Conservation (phyloP, 192 early-diverging fungal species). For the Entomortierella beljakovae region DNA sequence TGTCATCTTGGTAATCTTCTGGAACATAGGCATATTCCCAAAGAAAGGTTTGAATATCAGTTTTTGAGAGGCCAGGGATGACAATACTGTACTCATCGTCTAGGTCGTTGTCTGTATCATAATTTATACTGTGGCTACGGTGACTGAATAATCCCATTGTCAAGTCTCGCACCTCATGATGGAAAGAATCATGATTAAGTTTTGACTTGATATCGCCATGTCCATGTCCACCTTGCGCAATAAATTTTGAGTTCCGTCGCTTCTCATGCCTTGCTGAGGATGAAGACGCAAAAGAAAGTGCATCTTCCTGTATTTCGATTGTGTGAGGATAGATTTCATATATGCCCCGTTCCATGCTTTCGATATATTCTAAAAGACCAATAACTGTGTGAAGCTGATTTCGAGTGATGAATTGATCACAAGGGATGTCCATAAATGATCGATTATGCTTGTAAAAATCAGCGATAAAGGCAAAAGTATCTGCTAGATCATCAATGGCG, state of each 20-base stretch:
- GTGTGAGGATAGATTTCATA: conserved; percentile 35
- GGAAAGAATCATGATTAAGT: not conserved
- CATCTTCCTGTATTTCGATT: conserved; percentile 35
- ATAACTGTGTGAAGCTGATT: conserved; percentile 46
- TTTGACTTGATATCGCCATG: not conserved
- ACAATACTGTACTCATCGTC: conserved; percentile 43
- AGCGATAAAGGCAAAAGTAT: conserved; percentile 37
- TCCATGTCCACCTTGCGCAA: not conserved
- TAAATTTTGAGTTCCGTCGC: not conserved
- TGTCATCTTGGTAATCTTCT: conserved; percentile 46
- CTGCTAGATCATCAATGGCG: conserved; percentile 38
- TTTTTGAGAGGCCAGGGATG: conserved; percentile 42
- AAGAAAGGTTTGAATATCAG: conserved; percentile 49
- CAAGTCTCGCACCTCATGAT: not conserved
- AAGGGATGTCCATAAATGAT: conserved; percentile 38
- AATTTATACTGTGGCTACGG: not conserved
- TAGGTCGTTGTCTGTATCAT: conserved; percentile 33
- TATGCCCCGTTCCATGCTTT: conserved; percentile 32
- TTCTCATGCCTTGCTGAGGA: conserved; percentile 24
- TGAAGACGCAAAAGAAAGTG: conserved; percentile 32
- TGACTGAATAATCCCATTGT: conserved; percentile 21
- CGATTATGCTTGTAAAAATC: conserved; percentile 53
- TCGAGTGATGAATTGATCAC: conserved; percentile 44
- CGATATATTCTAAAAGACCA: conserved; percentile 42
- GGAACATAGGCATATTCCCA: conserved; percentile 50